phyloP scores from a whole-genome alignment of 2,329 filamentous ascomycete genomes.

The Dothiorella sarmentorum region DNA sequence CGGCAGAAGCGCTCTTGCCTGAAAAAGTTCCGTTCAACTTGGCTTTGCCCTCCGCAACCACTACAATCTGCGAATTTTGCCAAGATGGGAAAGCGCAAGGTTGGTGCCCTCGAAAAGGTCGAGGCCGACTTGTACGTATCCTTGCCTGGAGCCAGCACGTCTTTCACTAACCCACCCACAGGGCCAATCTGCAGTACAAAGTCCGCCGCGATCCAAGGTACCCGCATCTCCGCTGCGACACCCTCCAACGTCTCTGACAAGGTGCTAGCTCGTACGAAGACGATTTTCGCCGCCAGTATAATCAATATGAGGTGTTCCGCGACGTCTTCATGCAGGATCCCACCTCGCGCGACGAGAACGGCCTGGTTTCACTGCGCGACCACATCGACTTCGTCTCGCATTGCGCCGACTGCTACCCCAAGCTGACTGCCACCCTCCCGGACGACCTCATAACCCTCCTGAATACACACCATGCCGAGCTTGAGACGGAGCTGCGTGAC shows the following conservation, averaged over 20 bases:
- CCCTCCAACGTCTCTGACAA: background rate
- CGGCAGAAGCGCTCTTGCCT: background rate
- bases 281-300: constrained; percentile 83
- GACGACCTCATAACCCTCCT: constrained; percentile 79
- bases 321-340: constrained; percentile 89
- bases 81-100: constrained; percentile 78
- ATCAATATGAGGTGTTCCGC: constrained; percentile 85
- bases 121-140: constrained; percentile 75
- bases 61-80: background rate
- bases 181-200: constrained; percentile 85
- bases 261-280: constrained; percentile 72
- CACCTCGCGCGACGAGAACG: constrained; percentile 69
- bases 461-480: constrained; percentile 72
- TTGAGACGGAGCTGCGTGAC: constrained; percentile 83
- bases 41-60: background rate
- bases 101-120: constrained; percentile 90
- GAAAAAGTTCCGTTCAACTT: constrained; percentile 1
- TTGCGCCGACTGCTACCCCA: constrained; percentile 88
- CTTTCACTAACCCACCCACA: constrained; percentile 31
- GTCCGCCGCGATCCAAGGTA: constrained; percentile 80
- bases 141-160: background rate
- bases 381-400: constrained; percentile 92
- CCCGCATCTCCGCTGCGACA: constrained; percentile 28
- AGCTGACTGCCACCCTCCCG: constrained; percentile 72
- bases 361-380: constrained; percentile 80